Evolutionary conservation across 2,329 filamentous ascomycete genomes (phyloP), one percentile per base, ranked within the genome.

Genomic region (Pleoardoris graminearum): DNA sequence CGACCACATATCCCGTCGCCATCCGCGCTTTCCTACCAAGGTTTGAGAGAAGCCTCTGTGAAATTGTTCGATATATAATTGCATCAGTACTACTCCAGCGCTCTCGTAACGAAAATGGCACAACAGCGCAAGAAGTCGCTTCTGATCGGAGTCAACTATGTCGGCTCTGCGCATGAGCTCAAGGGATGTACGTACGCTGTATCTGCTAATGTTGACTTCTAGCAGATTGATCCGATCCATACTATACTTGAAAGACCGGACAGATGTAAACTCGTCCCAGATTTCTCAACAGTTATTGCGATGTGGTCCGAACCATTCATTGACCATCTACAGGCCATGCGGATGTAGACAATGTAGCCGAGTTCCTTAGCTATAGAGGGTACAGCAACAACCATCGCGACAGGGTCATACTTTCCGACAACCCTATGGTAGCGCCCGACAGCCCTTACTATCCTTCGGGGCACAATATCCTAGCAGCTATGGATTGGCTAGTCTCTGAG

Each of bases 401-500:
- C 45, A 77, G 77, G 55, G 77, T 80, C 7, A 72, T 80, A 14
- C 62, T 81, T 30, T 73, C 74, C 10, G 78, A 81, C 58, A 54
- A 63, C 3, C 56, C 66, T 1, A 63, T 63, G 43, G 63, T 70
- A 0, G 65, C 72, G 14, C 62, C 17, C 7, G 47, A 62, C n/a
- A 64, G 59, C 0, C 68, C 69, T 1, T 74, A 68, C 57, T 74
- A 66, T 44, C 76, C 76, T 0, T 73, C 67, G 0, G 76, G 73
- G 7, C 73, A 73, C 57, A 79, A 79, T 57, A 73, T 80, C 16
- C 63, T 80, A 33, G 78, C 78, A 2, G 82, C 82, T 3, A 82
- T 85, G 68, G 74, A 80, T 49, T 85, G 83, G 82, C 76, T 85
- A 2, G 78, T 84, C 38, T 76, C 71, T 22, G 76, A 80, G 48